A percentile compares a stretch with the other conserved stretches of the same genome.
phyloP scores from a whole-genome alignment of 257 asterid genomes.

The Salvia rosmarinus region DNA sequence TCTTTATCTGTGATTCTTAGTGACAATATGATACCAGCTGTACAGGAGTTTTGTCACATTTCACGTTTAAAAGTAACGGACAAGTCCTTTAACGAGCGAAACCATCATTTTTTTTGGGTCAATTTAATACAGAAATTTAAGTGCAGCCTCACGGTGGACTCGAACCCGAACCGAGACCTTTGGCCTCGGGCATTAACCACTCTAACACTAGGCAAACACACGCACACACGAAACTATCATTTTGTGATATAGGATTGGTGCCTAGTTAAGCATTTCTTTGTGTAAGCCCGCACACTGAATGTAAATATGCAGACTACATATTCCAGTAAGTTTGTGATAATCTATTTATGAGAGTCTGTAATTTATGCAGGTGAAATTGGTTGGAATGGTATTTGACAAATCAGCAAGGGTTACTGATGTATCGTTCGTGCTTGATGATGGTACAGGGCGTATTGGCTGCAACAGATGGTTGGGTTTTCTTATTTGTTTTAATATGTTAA shows the following conservation, averaged over 20 bases:
- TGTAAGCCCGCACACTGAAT: neutral
- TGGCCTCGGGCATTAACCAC: too few species aligned
- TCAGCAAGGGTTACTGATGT: slow-evolving; percentile 63
- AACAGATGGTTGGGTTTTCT: slow-evolving; percentile 63
- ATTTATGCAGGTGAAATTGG: slow-evolving; percentile 64
- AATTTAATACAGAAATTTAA: too few species aligned
- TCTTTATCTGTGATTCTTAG: too few species aligned
- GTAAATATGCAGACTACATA: neutral
- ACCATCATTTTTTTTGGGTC: too few species aligned
- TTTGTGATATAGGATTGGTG: neutral
- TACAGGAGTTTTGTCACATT: too few species aligned
- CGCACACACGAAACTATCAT: too few species aligned
- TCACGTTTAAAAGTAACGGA: too few species aligned
- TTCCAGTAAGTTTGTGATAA: neutral
- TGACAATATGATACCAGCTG: too few species aligned
- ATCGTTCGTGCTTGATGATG: slow-evolving; percentile 78
- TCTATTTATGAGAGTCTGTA: slow-evolving; percentile 10
- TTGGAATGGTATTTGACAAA: slow-evolving; percentile 72
- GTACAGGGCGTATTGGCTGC: slow-evolving; percentile 84
- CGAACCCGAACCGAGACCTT: too few species aligned
- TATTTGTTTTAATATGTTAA: neutral
- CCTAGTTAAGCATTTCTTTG: neutral
- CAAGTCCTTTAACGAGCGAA: too few species aligned
- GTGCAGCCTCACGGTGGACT: too few species aligned
- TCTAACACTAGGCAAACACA: too few species aligned